Evolutionary conservation across 495 filamentous ascomycete genomes (phyloP).

Genomic region (Penicillium angulare): DNA sequence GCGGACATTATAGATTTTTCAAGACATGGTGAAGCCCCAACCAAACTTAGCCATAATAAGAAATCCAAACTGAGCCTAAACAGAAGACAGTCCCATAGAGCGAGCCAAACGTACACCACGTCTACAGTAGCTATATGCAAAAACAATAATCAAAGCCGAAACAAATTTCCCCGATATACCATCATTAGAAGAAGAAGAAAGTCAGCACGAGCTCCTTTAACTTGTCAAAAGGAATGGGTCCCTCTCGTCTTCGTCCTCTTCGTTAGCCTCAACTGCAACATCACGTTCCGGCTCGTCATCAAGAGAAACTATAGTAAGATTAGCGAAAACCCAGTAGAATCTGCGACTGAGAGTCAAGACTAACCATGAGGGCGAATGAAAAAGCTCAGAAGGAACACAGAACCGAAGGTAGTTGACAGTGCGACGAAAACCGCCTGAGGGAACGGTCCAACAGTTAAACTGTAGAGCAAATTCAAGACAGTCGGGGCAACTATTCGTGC

Average conservation of each 20-base stretch:
- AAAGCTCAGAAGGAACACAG: slow-evolving; percentile 63
- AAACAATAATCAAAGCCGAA: no score
- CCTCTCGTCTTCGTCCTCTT: slow-evolving; percentile 17
- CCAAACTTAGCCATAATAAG: no score
- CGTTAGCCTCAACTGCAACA: slow-evolving; percentile 18
- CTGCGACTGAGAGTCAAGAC: slow-evolving; percentile 17
- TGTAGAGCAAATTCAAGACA: slow-evolving; percentile 83
- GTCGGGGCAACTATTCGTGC: slow-evolving; percentile 76
- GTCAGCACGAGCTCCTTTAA: not conserved
- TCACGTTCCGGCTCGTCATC: slow-evolving; percentile 14
- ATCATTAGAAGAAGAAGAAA: not conserved
- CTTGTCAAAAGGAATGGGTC: slow-evolving; percentile 16
- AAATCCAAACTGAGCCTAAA: no score
- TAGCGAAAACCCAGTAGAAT: not conserved
- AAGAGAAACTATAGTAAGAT: slow-evolving; percentile 17
- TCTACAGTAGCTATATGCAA: no score
- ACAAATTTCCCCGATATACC: no score
- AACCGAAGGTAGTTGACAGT: slow-evolving; percentile 62
- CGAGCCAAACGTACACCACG: no score
- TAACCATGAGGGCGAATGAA: slow-evolving; percentile 72
- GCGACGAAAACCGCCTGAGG: slow-evolving; percentile 82
- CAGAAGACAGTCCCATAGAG: no score
- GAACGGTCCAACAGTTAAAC: slow-evolving; percentile 70
- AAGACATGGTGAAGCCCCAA: no score
- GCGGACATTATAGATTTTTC: no score